Base-by-base conservation (phyloP, 2,329 filamentous ascomycete genomes). In the Hymenoscyphus repandus region DNA sequence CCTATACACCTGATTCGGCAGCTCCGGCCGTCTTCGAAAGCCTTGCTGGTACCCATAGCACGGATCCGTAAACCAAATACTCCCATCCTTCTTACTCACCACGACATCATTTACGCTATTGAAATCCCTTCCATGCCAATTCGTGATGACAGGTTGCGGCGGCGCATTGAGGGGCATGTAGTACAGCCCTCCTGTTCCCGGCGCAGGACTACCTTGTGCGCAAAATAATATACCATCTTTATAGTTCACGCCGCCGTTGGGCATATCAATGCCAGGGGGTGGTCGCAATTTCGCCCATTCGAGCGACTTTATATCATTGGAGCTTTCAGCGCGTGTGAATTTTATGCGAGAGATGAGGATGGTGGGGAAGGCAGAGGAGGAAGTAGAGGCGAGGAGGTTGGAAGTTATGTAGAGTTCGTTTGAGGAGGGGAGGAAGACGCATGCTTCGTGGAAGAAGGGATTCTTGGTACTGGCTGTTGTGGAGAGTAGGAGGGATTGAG, bases 41-140 rank as follows among this genome's bases (percentile, higher is more conserved):
- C 71, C 71, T 51, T 69, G 65, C 52, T 74, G 70, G 47, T 71
- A 69, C 3, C 74, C 74, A 46, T 70, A 68, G 22, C 63, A 64
- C 0, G 72, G 69, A 58, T 78, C 75, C 0, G 74, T 76, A 56
- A 78, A 78, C 74, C 74, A 78, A 10, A 78, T 58, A 0, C 64
- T 61, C 1, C 70, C 70, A 52, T 74, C 70, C 1, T 30, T 36
- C 12, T 59, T 60, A 1, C 69, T 66, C 10, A 69, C 60, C 1
- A 68, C 64, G 3, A 75, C 71, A 52, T 70, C 69, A 54, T 73
- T 72, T 20, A 71, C 66, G 30, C 70, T 74, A 63, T 76, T 77
- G 61, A 78, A 76, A 6, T 72, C 69, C 27, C 68, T 65, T 9
- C 70, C 70, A 45, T 72, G 69, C 62, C 70, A 77, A 32, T 66